Evolutionary conservation across 2,329 filamentous ascomycete species (phyloP).

Genomic region (Scopulariopsis brevicaulis): DNA sequence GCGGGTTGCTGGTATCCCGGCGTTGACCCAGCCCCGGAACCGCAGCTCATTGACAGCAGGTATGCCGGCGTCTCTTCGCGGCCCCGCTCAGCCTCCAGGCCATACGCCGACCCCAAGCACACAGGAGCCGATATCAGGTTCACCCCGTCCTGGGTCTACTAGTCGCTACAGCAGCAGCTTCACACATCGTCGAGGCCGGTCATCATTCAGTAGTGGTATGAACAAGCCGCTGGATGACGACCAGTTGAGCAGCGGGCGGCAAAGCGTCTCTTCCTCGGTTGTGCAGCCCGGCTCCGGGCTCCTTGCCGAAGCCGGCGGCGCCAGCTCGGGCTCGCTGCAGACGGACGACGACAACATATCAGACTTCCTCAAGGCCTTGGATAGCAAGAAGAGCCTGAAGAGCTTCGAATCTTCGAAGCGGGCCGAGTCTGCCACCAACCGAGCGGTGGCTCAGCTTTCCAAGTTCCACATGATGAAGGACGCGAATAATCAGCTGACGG

Average conservation of each 20-base stretch:
- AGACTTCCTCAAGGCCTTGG: conserved; percentile 81
- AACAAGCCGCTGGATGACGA: conserved; percentile 60
- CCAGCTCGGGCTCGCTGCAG: conserved; percentile 55
- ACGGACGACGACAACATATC: conserved; percentile 88
- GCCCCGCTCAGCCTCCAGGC: conserved; percentile 50
- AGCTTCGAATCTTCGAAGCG: conserved; percentile 61
- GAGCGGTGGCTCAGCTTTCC: conserved; percentile 67
- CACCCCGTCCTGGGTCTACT: conserved; percentile 68
- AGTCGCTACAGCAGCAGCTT: conserved; percentile 91
- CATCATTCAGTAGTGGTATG: conserved; percentile 58
- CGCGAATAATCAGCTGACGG: conserved; percentile 77
- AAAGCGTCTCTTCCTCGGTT: conserved; percentile 59
- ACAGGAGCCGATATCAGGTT: conserved; percentile 42
- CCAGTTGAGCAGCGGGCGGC: conserved; percentile 69
- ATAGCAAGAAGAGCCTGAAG: conserved; percentile 75
- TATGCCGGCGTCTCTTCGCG: conserved; percentile 62
- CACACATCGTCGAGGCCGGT: conserved; percentile 67
- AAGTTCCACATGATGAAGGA: conserved; percentile 86
- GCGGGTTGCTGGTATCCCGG: conserved; percentile 3
- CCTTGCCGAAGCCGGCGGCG: conserved; percentile 57
- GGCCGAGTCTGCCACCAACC: conserved; percentile 59
- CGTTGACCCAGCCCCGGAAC: conserved; percentile 29
- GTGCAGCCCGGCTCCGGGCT: conserved; percentile 69
- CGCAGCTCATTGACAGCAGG: conserved; percentile 63
- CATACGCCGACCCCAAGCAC: conserved; percentile 30